Base-by-base conservation (phyloP, 805 yeast genomes). In the Zygoascus bituminiphila region DNA sequence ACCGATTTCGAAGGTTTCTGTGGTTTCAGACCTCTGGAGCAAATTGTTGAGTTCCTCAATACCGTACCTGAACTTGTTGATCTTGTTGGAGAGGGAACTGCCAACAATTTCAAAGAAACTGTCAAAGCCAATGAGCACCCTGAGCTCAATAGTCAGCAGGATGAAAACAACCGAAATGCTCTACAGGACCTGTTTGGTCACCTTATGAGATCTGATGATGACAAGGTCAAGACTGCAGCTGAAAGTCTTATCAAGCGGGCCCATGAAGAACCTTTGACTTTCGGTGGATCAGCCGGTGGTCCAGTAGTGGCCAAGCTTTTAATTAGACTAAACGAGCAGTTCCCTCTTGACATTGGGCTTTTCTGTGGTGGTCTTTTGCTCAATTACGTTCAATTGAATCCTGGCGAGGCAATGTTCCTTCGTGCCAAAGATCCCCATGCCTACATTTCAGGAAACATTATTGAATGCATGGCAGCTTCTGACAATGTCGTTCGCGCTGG, bases 401-500 rank as follows among this genome's bases (percentile, higher is more conserved):
- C 87, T 10, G 99, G 99, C 53, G 95, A 93, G 71, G 98, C 97
- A 49, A 88, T 93, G 82, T 93, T 89, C 63, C 75, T 93, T 65
- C 88, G 87, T 63, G 98, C 98, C 40, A 87, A 88, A 69, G 97
- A 89, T 67, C 98, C 98, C 22, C 99, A 93, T 68, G 98, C 98
- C 29, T 93, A 93, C 69, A 91, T 93, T 53, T 76, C 83, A 48
- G 99, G 99, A 56, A 98, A 93, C 67, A 93, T 93, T 57, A 89
- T 93, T 62, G 99, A 93, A 73, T 93, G 98, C 73, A 93, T 93
- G 99, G 98, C 98, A 39, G 97, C 98, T 7, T 83, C 94, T 37
- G 99, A 93, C 67, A 93, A 93, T 61, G 99, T 93, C 50, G 97
- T 93, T 44, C 80, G 99, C 67, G 95, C 97, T 3, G 99, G 98